Percentiles rank a stretch among this genome's conserved stretches.
Conservation (phyloP, 768 basidiomycete genomes). For the Coprinellus aureogranulatus region DNA sequence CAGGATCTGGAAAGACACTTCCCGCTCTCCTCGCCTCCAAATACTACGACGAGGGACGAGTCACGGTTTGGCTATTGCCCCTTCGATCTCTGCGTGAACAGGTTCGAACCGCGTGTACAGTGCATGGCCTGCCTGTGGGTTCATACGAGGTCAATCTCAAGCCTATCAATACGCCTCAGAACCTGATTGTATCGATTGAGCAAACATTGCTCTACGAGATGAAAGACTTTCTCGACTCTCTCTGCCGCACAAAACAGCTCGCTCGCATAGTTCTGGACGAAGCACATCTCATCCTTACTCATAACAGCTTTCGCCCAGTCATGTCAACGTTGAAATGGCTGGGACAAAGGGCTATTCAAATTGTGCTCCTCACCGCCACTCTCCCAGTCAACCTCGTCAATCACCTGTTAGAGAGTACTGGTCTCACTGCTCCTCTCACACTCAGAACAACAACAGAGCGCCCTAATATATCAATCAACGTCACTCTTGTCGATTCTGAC, state of each 20-base stretch:
- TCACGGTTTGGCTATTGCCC: conserved; percentile 15
- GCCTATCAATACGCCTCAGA: neutral
- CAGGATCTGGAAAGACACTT: conserved; percentile 16
- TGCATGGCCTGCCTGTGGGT: neutral
- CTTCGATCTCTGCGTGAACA: conserved; percentile 17
- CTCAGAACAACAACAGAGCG: neutral
- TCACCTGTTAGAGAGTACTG: neutral
- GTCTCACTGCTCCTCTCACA: neutral
- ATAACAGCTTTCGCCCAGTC: conserved; percentile 10
- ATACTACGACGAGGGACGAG: conserved; percentile 11
- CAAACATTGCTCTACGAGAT: neutral
- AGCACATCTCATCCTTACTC: conserved; percentile 13
- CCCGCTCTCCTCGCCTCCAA: conserved; percentile 10
- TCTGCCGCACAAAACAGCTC: neutral
- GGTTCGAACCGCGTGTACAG: neutral
- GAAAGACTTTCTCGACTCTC: neutral
- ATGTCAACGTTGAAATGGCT: conserved; percentile 12
- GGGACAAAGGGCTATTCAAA: conserved; percentile 6
- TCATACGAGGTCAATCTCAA: neutral
- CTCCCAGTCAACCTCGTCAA: conserved; percentile 11
- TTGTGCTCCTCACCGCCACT: conserved; percentile 14
- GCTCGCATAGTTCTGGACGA: conserved; percentile 15
- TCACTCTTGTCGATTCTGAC: neutral
- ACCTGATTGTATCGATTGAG: conserved; percentile 12
- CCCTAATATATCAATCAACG: conserved; percentile 3